Conservation (phyloP, 176 grass and related monocot genomes). For the Leersia perrieri region DNA sequence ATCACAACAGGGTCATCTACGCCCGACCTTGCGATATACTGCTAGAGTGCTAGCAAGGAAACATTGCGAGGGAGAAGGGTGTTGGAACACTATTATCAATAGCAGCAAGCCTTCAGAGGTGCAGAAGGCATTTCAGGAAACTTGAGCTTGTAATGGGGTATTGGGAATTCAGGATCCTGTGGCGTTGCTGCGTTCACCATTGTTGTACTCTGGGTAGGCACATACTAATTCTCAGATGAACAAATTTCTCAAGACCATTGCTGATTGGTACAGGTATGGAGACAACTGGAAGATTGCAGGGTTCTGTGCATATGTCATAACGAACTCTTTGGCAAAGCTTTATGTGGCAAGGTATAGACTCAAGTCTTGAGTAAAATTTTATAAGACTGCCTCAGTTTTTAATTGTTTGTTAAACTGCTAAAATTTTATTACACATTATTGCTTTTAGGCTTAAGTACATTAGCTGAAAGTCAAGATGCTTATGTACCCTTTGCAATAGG, state of each 20-base stretch:
- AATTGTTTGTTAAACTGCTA: neutral
- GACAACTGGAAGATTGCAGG: constrained; percentile 90
- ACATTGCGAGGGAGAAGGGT: constrained; percentile 78
- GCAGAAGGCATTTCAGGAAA: constrained; percentile 78
- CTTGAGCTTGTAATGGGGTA: constrained; percentile 94
- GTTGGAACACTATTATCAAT: constrained; percentile 77
- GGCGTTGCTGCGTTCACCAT: constrained; percentile 61
- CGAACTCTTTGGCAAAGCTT: constrained; percentile 88
- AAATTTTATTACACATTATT: neutral
- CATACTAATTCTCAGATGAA: constrained; percentile 98
- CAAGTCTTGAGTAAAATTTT: constrained; percentile 92
- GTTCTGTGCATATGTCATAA: constrained; percentile 84
- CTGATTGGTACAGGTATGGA: constrained; percentile 83
- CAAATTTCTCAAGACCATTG: constrained; percentile 94
- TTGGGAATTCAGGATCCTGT: constrained; percentile 73
- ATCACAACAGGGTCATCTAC: constrained; percentile 90
- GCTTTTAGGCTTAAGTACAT: neutral
- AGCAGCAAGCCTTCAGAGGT: constrained; percentile 67
- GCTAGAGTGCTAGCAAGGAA: constrained; percentile 67
- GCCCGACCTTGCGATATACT: constrained; percentile 74
- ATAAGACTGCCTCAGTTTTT: constrained; percentile 66
- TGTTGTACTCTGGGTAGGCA: constrained; percentile 86
- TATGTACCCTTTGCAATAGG: neutral
- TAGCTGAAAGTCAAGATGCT: neutral
- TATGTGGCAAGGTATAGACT: constrained; percentile 89